Percentiles rank a stretch among this genome's conserved stretches.
Conservation (phyloP, 352 stramenopile species). For the Phytophthora melonis region DNA sequence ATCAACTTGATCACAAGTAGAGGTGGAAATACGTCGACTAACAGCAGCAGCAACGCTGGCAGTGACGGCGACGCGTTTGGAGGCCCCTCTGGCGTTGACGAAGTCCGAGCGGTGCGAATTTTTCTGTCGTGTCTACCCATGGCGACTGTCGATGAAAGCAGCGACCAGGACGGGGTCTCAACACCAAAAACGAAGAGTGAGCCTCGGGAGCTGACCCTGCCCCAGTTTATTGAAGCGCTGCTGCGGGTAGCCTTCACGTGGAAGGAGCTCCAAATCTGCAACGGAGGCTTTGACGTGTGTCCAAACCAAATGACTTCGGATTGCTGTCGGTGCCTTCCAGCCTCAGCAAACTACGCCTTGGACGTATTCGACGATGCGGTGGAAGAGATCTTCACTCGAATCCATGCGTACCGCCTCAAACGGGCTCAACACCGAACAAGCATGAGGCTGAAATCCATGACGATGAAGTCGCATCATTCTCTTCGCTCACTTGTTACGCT, state of each 20-base stretch:
- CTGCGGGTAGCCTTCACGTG: conserved; percentile 56
- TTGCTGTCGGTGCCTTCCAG: conserved; percentile 45
- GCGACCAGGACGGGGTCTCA: conserved; percentile 11
- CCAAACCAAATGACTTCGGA: conserved; percentile 57
- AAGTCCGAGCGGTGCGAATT: conserved; percentile 58
- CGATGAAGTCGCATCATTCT: conserved; percentile 27
- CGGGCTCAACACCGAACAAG: conserved; percentile 37
- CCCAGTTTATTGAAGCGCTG: conserved; percentile 65
- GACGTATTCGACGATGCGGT: conserved; percentile 53
- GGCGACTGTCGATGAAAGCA: conserved; percentile 21
- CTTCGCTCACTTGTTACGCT: conserved; percentile 28
- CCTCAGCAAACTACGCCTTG: conserved; percentile 47
- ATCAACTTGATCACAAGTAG: conserved; percentile 41
- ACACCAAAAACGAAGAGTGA: conserved; percentile 6
- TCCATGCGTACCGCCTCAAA: conserved; percentile 41
- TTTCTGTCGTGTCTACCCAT: conserved; percentile 71
- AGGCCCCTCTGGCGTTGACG: conserved; percentile 43
- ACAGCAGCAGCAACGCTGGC: not conserved
- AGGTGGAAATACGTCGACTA: not conserved
- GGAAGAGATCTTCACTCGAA: conserved; percentile 53
- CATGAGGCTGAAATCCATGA: conserved; percentile 45
- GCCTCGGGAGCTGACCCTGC: conserved; percentile 45
- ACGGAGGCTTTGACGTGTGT: conserved; percentile 64
- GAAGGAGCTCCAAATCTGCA: conserved; percentile 60
- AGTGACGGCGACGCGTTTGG: conserved; percentile 8